Conservation (phyloP, 441 rosid species). For the Viola pubescens region DNA sequence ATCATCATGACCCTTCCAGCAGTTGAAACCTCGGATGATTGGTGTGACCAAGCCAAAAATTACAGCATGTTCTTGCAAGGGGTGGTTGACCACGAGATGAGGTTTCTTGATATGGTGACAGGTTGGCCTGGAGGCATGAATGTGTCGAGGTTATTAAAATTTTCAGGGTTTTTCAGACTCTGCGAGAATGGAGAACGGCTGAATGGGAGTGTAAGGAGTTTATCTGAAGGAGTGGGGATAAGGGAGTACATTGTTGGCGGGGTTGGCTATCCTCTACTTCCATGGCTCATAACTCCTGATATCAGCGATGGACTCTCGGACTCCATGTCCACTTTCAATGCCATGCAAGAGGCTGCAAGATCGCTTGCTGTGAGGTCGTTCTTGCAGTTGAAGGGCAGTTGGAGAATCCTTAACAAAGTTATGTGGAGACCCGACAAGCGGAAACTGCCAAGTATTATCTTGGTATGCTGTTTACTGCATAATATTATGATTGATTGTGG, state of each 20-base stretch:
- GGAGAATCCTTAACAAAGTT: constrained; percentile 90
- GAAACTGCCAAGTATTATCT: constrained; percentile 77
- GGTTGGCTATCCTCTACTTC: constrained; percentile 58
- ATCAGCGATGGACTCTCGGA: constrained; percentile 27
- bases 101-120: constrained; percentile 78
- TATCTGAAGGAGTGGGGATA: constrained; percentile 29
- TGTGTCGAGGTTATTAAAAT: constrained; percentile 59
- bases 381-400: constrained; percentile 74
- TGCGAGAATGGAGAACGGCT: constrained; percentile 56
- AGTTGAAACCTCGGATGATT: constrained; percentile 87
- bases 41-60: constrained; percentile 87
- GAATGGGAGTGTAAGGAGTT: constrained; percentile 43
- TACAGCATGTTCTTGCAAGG: constrained; percentile 90
- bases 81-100: constrained; percentile 72
- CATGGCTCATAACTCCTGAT: constrained; percentile 85
- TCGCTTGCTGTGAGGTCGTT: constrained; percentile 60
- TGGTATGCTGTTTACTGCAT: constrained; percentile 80
- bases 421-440: constrained; percentile 96
- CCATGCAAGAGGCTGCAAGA: constrained; percentile 54
- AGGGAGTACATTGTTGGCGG: constrained; percentile 82
- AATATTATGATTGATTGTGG: constrained; percentile 72
- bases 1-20: constrained; percentile 91
- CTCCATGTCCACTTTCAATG: constrained; percentile 37
- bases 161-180: constrained; percentile 70
- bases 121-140: constrained; percentile 96